Conservation (phyloP, 2,329 filamentous ascomycete species). For the Colletotrichum gloeosporioides region DNA sequence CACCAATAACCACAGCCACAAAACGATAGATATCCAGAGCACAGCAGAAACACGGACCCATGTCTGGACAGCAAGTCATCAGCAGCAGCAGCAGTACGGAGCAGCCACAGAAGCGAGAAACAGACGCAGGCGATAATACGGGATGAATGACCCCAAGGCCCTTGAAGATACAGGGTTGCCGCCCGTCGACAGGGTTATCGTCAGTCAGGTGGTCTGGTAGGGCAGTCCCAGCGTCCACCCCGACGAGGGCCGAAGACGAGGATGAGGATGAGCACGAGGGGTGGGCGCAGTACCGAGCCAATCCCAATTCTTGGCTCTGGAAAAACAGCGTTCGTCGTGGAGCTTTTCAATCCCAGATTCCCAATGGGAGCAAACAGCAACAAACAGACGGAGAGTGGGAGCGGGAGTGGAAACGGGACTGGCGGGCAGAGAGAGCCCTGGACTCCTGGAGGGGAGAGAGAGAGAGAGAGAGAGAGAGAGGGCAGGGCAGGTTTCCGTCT, state of each 20-base stretch:
- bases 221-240: neutral
- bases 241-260: neutral
- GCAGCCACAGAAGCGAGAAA: neutral
- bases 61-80: neutral
- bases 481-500: neutral
- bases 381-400: constrained; percentile 4
- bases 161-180: neutral
- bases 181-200: neutral
- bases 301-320: neutral
- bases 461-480: neutral
- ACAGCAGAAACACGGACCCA: neutral
- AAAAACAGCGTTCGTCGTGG: neutral
- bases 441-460: too few relatives aligned
- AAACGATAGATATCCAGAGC: neutral
- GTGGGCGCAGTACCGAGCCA: neutral
- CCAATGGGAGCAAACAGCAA: neutral
- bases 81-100: neutral
- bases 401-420: constrained; percentile 3
- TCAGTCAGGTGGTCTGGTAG: constrained; percentile 14
- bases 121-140: neutral
- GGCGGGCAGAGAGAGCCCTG: neutral
- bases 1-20: neutral
- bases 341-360: neutral
- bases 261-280: neutral
- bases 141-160: neutral